Conservation (phyloP, 2,329 filamentous ascomycete species). For the Aschersonia sp. region DNA sequence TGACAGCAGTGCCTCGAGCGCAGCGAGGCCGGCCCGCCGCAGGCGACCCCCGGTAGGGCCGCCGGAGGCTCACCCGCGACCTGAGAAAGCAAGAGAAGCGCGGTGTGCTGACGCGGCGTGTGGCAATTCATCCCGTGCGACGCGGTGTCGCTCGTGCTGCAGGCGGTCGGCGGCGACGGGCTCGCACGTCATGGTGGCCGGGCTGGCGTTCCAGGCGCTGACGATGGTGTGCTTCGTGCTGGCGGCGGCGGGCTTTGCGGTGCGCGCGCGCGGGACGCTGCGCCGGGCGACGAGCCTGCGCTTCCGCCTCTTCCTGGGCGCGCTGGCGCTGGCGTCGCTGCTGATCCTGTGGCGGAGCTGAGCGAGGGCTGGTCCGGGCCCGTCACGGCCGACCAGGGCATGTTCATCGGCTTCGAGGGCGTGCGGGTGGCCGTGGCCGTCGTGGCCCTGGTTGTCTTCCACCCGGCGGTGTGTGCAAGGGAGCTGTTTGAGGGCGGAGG, state of each 20-base stretch:
- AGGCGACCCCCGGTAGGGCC: no score
- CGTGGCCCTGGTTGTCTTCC: constrained; percentile 25
- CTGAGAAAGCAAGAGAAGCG: no score
- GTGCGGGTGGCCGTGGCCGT: constrained; percentile 34
- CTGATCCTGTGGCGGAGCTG: constrained; percentile 50
- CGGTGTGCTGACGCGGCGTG: no score
- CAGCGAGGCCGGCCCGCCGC: no score
- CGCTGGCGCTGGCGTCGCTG: constrained; percentile 41
- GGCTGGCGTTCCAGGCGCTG: constrained; percentile 45
- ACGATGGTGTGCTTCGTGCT: constrained; percentile 42
- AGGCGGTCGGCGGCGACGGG: constrained; percentile 45
- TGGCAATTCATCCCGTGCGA: constrained; percentile 48
- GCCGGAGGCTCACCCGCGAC: no score
- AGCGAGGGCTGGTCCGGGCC: constrained; percentile 46
- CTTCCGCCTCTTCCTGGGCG: constrained; percentile 41
- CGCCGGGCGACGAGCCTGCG: constrained; percentile 11
- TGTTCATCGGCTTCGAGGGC: constrained; percentile 46
- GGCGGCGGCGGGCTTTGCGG: constrained; percentile 35
- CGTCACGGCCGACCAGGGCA: constrained; percentile 37
- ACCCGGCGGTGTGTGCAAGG: constrained; percentile 13
- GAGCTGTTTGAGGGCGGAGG: constrained; percentile 13
- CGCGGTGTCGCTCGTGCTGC: constrained; percentile 43
- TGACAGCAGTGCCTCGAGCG: no score
- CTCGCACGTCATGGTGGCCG: constrained; percentile 51
- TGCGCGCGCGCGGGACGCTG: constrained; percentile 17